Evolutionary conservation across 345 rosid species (phyloP), one percentile per base, ranked within the genome.

Genomic region (Firmiana major): DNA sequence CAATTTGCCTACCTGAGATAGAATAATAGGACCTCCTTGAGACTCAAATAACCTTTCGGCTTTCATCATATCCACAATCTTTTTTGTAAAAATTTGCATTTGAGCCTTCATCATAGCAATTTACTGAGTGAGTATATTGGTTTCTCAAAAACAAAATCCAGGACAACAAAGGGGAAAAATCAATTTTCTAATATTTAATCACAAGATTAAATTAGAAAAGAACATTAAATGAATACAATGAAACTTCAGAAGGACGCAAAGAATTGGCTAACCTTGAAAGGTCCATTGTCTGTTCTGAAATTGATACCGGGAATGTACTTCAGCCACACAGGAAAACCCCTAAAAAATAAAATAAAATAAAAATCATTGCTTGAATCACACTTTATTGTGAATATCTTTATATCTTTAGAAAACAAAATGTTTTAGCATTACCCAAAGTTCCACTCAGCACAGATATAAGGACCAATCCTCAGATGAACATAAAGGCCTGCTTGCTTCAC

Each of bases 271-370:
- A 90, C 99, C 97, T 95, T 95, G 86, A 95, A 95, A 51, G 97
- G 98, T 57, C 87, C 94, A 74, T 95, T 95, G 77, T 93, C 83
- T 34, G 99, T 93, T 87, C 99, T 93, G 89, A 95, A 95, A 80
- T 85, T 84, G 78, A 95, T 89, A 24, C 98, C 99, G n/a, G 88
- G 99, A 83, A 95, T 77, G 86, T 90, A 95, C 80, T 95, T 95
- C 49, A 95, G 94, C 99, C 99, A 95, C 83, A 95, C 98, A 71
- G 99, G 99, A 80, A 95, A 91, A 38, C 99, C 99, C 77, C 99
- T 95, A 90, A 55, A 79, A 57, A 80, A 83, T 53, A 38, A 82
- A 80, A 83, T 53, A 38, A 82, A 81, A 65, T 24, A 38, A 36
- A 57, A 78, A 45, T 24, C 12, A 69, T 80, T 63, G 74, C 65